Base-by-base conservation (phyloP, 345 rosid species). In the Pistacia integerrima region DNA sequence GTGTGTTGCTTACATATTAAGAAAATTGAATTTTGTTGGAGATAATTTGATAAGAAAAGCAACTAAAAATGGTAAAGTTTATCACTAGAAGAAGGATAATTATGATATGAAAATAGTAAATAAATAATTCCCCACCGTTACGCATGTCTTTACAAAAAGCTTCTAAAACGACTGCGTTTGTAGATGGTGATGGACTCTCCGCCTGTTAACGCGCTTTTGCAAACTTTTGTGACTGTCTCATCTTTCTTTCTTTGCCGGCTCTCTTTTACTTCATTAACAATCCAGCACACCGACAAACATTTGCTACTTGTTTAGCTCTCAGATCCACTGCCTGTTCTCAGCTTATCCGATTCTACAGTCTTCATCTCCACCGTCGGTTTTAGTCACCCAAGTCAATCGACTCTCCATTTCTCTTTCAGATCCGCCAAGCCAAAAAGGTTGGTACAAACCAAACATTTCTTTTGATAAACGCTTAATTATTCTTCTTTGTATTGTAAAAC, bases 161-260 rank as follows among this genome's bases (percentile, higher is more conserved):
- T 9, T 1, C 28, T 4, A 67, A 64, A 55, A 70, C 73, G 73
- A 55, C 62, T 1, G 14, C 73, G 62, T 70, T 70, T 69, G 11
- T 17, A 35, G 5, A 8, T 0, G 13, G 25, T 16, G 5, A 8
- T 0, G 13, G 25, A 14, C 2, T 38, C 14, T 25, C 41, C 72
- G 72, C 14, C 20, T 22, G 16, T 48, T 11, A 67, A 54, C 73
- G 73, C 25, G 73, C 36, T 55, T 52, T 69, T 28, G 55, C 36
- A 22, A 11, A 11, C 56, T 46, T 46, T 25, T 11, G 17, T 51
- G 14, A 1, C 54, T 9, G 54, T 11, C 14, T 4, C 8, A 3
- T 14, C 28, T 16, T 16, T 8, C 28, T 16, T 16, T 8, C 44
- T 28, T 4, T 44, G 70, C 71, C 0, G 20, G 20, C 70, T 67